Base-by-base conservation (phyloP, 2,329 filamentous ascomycete species). In the Penicillium sp. region DNA sequence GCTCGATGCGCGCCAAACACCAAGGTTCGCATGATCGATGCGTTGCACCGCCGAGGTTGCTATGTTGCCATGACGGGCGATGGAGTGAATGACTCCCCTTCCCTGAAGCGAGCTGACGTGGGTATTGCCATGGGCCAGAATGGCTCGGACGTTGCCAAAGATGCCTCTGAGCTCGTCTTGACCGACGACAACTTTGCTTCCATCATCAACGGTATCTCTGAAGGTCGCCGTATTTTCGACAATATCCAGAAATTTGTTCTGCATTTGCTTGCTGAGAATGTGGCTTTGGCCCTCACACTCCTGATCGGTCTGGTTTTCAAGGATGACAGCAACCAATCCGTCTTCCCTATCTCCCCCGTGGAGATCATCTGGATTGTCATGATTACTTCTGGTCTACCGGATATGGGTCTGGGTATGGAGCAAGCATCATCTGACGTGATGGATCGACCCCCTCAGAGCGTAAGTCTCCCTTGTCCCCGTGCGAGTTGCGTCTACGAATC, bases 301-400 rank as follows among this genome's bases (percentile, higher is more conserved):
- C 81, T 95, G 26, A 83, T 89, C 35, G 90, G 90, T 45, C 80
- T 95, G 4, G 85, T 77, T 0, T 94, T 95, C 73, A 86, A 89
- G 60, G 90, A 95, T 62, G 56, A 69, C 2, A 73, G 76, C 8
- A 78, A 80, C 7, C 78, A 87, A 51, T 93, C 88, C 0, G 88
- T 95, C 8, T 95, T 94, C 67, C 90, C 89, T 4, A 80, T 95
- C 39, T 83, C 87, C 0, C 88, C 90, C 0, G 82, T 95, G 9
- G 84, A 95, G 60, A 91, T 95, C 53, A 79, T 95, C 50, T 95
- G 88, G 89, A 88, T 95, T 66, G 95, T 95, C 69, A 91, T 95
- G 86, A 80, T 93, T 47, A 95, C 90, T 0, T 91, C 87, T 36
- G 87, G 85, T 49, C 82, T 93, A 66, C 89, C 89, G 1, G 90